Conservation (phyloP, 257 asterid genomes). For the Nicotiana attenuata region DNA sequence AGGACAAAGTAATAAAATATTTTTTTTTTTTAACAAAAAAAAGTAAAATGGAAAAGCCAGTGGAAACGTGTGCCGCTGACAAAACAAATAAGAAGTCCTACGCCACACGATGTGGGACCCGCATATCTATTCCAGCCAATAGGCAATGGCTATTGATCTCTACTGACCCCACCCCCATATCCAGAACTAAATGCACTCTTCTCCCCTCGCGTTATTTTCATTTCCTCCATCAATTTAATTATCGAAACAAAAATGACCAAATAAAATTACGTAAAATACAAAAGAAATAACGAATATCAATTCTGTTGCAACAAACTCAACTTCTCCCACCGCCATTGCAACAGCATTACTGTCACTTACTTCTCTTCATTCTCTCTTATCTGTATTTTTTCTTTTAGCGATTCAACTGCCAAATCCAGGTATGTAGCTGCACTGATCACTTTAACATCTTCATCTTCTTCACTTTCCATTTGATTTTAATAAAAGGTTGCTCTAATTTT, state of each 20-base stretch:
- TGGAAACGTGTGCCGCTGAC: constrained; percentile 5
- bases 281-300: neutral
- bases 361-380: neutral
- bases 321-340: constrained; percentile 2
- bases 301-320: constrained; percentile 25
- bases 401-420: constrained; percentile 2
- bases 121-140: constrained; percentile 59
- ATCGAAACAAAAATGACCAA: neutral
- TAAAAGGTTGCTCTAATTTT: neutral
- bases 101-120: constrained; percentile 49
- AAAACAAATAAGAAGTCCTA: neutral
- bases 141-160: constrained; percentile 36
- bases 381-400: neutral
- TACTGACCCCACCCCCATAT: constrained; percentile 18
- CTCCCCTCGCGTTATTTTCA: neutral
- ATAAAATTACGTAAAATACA: neutral
- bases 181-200: constrained; percentile 10
- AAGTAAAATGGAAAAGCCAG: neutral
- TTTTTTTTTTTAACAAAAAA: no score
- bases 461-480: neutral
- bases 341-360: neutral
- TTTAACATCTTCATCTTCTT: neutral
- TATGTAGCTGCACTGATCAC: neutral
- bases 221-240: neutral
- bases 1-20: no score